phyloP scores from a whole-genome alignment of 164 flowering plant species.

The Sedum album region DNA sequence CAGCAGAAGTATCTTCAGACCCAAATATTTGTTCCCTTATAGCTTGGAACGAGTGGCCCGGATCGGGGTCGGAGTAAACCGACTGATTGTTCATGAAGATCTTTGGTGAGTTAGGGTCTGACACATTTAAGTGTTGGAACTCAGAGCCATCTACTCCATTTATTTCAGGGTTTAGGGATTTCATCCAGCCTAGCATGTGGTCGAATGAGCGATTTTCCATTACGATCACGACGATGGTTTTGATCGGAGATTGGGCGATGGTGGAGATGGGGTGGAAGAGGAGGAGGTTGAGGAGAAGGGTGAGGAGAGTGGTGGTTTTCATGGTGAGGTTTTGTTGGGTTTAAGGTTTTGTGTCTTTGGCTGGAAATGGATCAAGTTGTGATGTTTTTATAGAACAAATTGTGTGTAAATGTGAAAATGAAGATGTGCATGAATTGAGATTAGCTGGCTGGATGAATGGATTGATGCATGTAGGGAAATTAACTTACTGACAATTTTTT shows the following conservation, averaged over 20 bases:
- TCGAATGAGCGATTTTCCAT: conserved; percentile 91
- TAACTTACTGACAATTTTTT: no score
- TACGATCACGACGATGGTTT: conserved; percentile 62
- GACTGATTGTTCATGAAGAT: conserved; percentile 37
- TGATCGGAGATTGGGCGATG: conserved; percentile 37
- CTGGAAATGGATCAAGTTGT: background rate
- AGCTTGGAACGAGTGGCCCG: conserved; percentile 73
- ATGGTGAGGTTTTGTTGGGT: background rate
- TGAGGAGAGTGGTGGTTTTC: background rate
- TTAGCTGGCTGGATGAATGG: no score
- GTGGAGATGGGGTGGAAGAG: background rate
- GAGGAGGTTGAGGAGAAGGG: background rate
- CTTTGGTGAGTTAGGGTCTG: conserved; percentile 33
- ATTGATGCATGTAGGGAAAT: no score
- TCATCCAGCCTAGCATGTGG: no score
- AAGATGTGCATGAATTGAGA: no score
- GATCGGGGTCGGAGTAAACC: conserved; percentile 64
- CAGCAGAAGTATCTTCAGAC: conserved; percentile 25
- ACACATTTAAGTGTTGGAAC: conserved; percentile 36
- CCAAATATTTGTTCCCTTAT: no score
- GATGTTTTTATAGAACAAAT: no score
- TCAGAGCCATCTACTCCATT: conserved; percentile 68
- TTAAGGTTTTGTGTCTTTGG: background rate
- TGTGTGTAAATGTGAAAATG: no score
- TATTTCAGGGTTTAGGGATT: no score